These are phyloP conservation scores for Kwoniella heveanensis DNA, from an alignment of 768 basidiomycete species.

Conservation along the genomic window DNA sequence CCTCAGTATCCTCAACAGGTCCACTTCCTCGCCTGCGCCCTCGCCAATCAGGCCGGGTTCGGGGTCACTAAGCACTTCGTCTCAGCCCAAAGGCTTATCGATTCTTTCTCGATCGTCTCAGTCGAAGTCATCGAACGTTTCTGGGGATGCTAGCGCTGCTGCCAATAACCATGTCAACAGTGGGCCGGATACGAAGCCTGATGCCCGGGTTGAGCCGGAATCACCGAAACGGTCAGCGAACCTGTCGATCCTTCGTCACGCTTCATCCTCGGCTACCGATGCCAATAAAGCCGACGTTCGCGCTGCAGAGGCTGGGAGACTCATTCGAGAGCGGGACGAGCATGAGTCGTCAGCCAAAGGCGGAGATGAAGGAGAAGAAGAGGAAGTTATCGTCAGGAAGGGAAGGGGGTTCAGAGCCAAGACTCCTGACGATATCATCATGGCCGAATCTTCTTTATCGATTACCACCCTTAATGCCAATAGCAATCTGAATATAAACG, in stretches of 20 bases:
- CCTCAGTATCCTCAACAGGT: slow-evolving; percentile 14
- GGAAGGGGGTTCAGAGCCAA: slow-evolving; percentile 34
- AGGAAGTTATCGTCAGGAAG: slow-evolving; percentile 32
- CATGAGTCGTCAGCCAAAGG: neutral
- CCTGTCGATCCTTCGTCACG: slow-evolving; percentile 4
- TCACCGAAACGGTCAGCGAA: slow-evolving; percentile 1
- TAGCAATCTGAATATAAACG: neutral
- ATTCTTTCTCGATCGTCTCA: slow-evolving; percentile 7
- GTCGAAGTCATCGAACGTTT: neutral
- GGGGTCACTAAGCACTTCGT: neutral
- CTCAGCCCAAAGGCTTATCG: neutral
- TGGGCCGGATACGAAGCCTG: neutral
- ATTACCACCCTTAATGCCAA: too few species aligned
- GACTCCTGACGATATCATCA: slow-evolving; percentile 28
- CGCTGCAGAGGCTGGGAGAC: neutral
- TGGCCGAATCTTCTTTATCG: slow-evolving; percentile 5
- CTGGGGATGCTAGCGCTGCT: too few species aligned
- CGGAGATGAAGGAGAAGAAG: slow-evolving; percentile 13
- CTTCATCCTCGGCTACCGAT: slow-evolving; percentile 4
- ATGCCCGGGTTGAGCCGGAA: too few species aligned
- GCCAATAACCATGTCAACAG: too few species aligned
- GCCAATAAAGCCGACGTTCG: neutral
- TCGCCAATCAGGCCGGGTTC: neutral
- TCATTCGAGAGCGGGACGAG: neutral
- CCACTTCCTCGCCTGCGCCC: neutral